Evolutionary conservation across 1,284 basidiomycete species (phyloP).

Genomic region (Irpex lacteus): DNA sequence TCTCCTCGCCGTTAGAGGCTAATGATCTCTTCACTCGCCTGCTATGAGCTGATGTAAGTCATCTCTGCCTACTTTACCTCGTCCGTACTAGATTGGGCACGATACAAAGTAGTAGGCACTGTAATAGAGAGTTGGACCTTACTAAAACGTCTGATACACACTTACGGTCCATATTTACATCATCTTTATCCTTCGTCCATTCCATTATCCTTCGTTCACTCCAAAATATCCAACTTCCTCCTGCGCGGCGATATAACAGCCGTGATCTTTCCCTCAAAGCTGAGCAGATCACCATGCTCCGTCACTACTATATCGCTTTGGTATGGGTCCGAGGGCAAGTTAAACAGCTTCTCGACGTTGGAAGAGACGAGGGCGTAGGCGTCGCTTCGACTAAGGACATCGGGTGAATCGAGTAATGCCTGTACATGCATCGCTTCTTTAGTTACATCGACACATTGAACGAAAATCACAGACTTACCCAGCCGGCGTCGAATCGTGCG

Average conservation of each 20-base stretch:
- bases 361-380: constrained; percentile 45
- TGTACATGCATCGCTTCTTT: constrained; percentile 9
- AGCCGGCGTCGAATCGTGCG: constrained; percentile 53
- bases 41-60: too few relatives aligned
- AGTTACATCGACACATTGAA: neutral
- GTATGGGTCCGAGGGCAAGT: constrained; percentile 28
- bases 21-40: too few relatives aligned
- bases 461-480: constrained; percentile 31
- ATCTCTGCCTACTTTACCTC: too few relatives aligned
- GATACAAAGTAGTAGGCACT: too few relatives aligned
- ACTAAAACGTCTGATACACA: too few relatives aligned
- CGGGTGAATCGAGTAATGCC: constrained; percentile 37
- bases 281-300: constrained; percentile 56
- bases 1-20: too few relatives aligned
- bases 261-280: constrained; percentile 58
- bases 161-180: too few relatives aligned
- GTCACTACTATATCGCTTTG: constrained; percentile 63
- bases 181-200: too few relatives aligned
- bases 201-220: constrained; percentile 4
- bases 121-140: too few relatives aligned
- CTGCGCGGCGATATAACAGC: constrained; percentile 52
- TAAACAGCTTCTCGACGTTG: constrained; percentile 52
- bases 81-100: too few relatives aligned
- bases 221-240: constrained; percentile 43
- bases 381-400: constrained; percentile 37